Base-by-base conservation (phyloP, 2,329 filamentous ascomycete genomes). In the Ophiostoma pallidulum region DNA sequence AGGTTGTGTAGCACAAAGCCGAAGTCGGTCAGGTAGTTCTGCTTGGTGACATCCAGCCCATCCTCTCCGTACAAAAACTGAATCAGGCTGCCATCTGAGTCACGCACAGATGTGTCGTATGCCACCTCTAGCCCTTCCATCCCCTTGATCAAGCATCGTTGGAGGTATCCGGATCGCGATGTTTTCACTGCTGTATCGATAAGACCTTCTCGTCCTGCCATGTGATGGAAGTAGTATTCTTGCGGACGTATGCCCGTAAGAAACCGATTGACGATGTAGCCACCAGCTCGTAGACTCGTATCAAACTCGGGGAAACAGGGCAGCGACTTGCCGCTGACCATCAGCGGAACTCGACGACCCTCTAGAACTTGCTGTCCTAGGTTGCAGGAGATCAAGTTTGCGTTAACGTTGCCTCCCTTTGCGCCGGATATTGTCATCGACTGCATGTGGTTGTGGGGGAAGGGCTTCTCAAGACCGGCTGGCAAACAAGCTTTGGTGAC, bases 101-200 rank as follows among this genome's bases (percentile, higher is more conserved):
- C 91, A 53, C 92, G 81, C 14, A 98, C 92, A 1, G 90, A 94
- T 8, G 84, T 90, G 60, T 98, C 92, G 62, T 98, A 97, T 52
- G 90, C 82, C 2, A 94, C 89, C 58, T 82, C 84, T 37, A 97
- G 73, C 4, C 92, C 92, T 66, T 98, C 92, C 85, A 98, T 94
- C 52, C 92, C 92, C 70, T 98, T 98, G 70, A 98, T 94, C 53
- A 98, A 75, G 74, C 92, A 98, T 62, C 94, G 78, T 64, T 98
- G 92, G 44, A 98, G 73, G 62, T 98, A 98, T 51, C 92, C 94
- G 24, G 92, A 97, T 61, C 92, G 84, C 9, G 91, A 94, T 2
- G 92, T 98, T 70, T 98, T 98, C 64, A 98, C 92, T 54, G 92
- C 92, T 18, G 92, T 98, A 75, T 98, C 92, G 62, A 98, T 98